phyloP scores from a whole-genome alignment of 176 grass and related monocot genomes.

The Carex littledalei region DNA sequence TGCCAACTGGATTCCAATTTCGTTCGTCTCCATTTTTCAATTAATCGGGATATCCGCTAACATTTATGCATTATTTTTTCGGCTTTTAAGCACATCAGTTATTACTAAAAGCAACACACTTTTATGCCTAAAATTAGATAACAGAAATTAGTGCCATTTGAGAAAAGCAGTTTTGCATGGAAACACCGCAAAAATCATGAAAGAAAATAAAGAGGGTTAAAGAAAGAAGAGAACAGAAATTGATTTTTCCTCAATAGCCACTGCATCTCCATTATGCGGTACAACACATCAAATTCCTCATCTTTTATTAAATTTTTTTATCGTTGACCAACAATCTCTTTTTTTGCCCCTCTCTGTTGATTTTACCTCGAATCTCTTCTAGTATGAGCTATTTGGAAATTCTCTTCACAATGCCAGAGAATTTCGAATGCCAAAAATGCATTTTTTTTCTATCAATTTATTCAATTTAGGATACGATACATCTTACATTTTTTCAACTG shows the following conservation, averaged over 20 bases:
- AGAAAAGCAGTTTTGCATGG: neutral
- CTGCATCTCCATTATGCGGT: neutral
- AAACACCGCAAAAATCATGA: neutral
- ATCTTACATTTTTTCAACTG: neutral
- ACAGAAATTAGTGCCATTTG: neutral
- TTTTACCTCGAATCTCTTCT: neutral
- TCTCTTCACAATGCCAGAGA: neutral
- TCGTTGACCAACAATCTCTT: neutral
- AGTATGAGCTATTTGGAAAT: neutral
- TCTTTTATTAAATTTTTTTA: neutral
- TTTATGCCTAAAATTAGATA: neutral
- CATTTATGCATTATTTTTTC: neutral
- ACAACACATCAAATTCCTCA: neutral
- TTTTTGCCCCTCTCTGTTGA: neutral
- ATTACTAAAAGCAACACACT: neutral
- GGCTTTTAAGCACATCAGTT: neutral
- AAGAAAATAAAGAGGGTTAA: neutral
- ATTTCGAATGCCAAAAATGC: neutral
- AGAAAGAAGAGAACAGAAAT: too few relatives aligned
- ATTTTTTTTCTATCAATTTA: neutral
- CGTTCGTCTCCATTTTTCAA: neutral
- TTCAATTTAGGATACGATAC: neutral
- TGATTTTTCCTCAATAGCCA: neutral
- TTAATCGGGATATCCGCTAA: neutral
- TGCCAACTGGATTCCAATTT: constrained; percentile 11